Conservation (phyloP, 192 early-diverging fungal genomes). For the Backusella luteola region DNA sequence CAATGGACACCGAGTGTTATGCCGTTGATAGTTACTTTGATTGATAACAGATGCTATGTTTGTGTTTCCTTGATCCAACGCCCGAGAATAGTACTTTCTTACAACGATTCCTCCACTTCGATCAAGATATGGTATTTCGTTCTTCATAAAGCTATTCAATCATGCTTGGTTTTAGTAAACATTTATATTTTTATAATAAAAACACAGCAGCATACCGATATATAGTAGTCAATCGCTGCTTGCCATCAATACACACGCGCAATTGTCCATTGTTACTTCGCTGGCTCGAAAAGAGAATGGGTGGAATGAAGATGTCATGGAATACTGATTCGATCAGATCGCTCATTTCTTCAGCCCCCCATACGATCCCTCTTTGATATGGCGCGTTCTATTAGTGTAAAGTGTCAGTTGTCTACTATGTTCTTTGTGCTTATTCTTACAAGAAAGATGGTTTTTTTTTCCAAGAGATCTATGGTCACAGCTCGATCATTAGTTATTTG, state of each 20-base stretch:
- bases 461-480: neutral
- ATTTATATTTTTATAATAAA: neutral
- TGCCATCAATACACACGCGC: neutral
- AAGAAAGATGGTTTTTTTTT: neutral
- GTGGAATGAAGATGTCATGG: neutral
- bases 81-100: neutral
- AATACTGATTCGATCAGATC: slow-evolving; percentile 2
- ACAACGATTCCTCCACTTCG: neutral
- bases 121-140: slow-evolving; percentile 5
- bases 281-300: neutral
- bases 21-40: neutral
- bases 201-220: neutral
- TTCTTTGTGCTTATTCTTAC: neutral
- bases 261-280: neutral
- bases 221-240: slow-evolving; percentile 5
- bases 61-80: neutral
- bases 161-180: neutral
- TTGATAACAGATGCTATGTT: neutral
- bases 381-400: neutral
- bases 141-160: slow-evolving; percentile 11
- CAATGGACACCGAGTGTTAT: too few relatives aligned
- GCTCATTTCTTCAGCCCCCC: neutral
- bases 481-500: neutral
- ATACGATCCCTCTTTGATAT: slow-evolving; percentile 6
- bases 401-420: neutral